Base-by-base conservation (phyloP, 1,284 basidiomycete genomes). In the Papiliotrema nemorosa region DNA sequence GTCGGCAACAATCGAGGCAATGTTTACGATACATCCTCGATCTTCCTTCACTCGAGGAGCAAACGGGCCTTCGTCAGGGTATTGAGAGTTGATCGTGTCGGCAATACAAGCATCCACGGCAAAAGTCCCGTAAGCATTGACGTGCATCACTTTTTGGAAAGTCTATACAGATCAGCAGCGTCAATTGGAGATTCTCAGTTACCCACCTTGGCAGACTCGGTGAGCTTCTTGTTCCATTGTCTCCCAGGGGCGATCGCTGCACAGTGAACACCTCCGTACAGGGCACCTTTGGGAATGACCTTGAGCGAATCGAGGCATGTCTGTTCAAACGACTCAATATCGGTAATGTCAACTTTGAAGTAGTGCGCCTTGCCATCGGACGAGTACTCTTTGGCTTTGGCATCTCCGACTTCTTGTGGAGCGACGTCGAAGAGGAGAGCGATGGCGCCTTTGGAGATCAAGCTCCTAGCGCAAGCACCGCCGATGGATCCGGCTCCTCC, bases 61-160 rank as follows among this genome's bases (percentile, higher is more conserved):
- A 24, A 52, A 53, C 16, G 52, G 47, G 3, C 50, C 57, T 33
- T 52, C 44, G 25, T 58, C 52, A 7, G 59, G 59, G 51, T 63
- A 65, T 36, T 61, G 64, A 21, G 58, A 58, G 53, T 65, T 64
- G 59, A 69, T 65, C 4, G 66, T 64, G 33, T 69, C 66, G 25
- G 60, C 58, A 18, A 69, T 56, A 49, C 44, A 46, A 3, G 64
- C 54, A 48, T 65, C 54, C 39, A 66, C 53, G 25, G 58, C 49
- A 49, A 67, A 69, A 1, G 66, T 67, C 16, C 64, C 64, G 39
- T 54, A 52, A 20, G 57, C 54, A 45, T 64, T 60, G 57, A 67
- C 53, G 24, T 60, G 34, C 37, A 66, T 40, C 27, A 64, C 61
- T 44, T 62, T 57, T 14, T 47, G 26, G 49, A 66, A 64, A 22